These are phyloP conservation scores for Chenopodium suecicum DNA, from an alignment of 148 eudicot species.

Conservation along the genomic window DNA sequence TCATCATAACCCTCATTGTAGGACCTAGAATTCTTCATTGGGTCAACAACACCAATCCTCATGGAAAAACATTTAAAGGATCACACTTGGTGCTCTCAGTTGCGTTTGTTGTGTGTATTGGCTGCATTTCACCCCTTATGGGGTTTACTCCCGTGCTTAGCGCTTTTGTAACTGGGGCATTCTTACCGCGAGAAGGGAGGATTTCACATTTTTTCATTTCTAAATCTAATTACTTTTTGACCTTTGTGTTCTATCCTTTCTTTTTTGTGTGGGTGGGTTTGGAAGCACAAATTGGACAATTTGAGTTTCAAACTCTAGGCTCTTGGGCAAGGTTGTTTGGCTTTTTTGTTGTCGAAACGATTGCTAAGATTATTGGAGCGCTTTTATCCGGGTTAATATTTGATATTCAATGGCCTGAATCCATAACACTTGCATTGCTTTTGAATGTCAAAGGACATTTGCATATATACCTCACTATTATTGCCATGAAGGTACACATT, in stretches of 20 bases:
- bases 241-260: conserved; percentile 60
- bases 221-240: conserved; percentile 64
- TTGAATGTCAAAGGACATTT: conserved; percentile 83
- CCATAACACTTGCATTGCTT: conserved; percentile 70
- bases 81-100: conserved; percentile 72
- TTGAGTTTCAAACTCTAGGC: conserved; percentile 20
- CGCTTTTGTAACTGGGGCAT: conserved; percentile 74
- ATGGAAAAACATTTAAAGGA: conserved; percentile 84
- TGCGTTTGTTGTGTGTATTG: conserved; percentile 57
- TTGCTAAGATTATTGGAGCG: conserved; percentile 72
- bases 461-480: conserved; percentile 69
- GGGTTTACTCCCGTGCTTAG: conserved; percentile 61
- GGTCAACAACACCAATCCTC: conserved; percentile 76
- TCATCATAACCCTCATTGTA: conserved; percentile 35
- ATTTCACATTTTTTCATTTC: conserved; percentile 64
- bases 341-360: conserved; percentile 46
- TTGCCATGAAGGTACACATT: conserved; percentile 52
- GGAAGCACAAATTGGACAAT: conserved; percentile 46
- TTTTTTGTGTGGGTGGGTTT: conserved; percentile 79
- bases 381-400: conserved; percentile 56
- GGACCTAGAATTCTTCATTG: conserved; percentile 61
- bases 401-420: conserved; percentile 76
- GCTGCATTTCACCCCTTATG: conserved; percentile 52
- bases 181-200: conserved; percentile 85
- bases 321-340: conserved; percentile 57